These are phyloP conservation scores for Hamamelis virginiana DNA, from an alignment of 164 flowering plant genomes.

Conservation along the genomic window DNA sequence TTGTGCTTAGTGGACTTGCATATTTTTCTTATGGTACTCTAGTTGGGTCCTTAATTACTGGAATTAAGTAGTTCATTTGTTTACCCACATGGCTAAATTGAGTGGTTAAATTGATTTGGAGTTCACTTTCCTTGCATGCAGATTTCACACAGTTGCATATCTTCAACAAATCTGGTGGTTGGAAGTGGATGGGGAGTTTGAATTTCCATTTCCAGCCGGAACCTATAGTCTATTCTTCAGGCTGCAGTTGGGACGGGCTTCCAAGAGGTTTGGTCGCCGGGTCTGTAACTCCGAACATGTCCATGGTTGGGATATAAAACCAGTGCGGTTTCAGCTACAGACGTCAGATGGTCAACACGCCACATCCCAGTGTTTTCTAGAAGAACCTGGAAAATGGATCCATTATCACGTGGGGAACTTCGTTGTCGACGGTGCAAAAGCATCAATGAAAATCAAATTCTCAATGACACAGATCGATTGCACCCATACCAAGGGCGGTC, in stretches of 20 bases:
- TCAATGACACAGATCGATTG: constrained; percentile 79
- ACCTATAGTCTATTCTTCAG: constrained; percentile 58
- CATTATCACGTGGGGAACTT: constrained; percentile 59
- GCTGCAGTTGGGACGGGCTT: constrained; percentile 48
- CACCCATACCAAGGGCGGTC: constrained; percentile 77
- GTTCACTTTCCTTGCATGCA: constrained; percentile 13
- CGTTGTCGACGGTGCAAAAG: constrained; percentile 25
- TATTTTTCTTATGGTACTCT: background rate
- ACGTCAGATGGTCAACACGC: constrained; percentile 60
- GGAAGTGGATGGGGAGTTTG: constrained; percentile 65
- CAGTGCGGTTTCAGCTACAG: constrained; percentile 56
- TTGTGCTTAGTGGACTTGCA: background rate
- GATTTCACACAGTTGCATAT: constrained; percentile 56
- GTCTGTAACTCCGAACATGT: constrained; percentile 56
- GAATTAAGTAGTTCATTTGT: background rate
- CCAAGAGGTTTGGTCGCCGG: constrained; percentile 51
- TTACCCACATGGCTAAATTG: background rate
- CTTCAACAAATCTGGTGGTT: constrained; percentile 86
- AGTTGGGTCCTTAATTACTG: background rate
- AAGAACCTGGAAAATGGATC: constrained; percentile 57
- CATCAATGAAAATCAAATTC: constrained; percentile 46
- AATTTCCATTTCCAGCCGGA: constrained; percentile 63
- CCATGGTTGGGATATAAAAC: constrained; percentile 76
- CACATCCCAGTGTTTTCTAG: constrained; percentile 40
- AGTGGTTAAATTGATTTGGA: background rate